Conservation (phyloP, 192 early-diverging fungal species). For the Coemansia sp. region DNA sequence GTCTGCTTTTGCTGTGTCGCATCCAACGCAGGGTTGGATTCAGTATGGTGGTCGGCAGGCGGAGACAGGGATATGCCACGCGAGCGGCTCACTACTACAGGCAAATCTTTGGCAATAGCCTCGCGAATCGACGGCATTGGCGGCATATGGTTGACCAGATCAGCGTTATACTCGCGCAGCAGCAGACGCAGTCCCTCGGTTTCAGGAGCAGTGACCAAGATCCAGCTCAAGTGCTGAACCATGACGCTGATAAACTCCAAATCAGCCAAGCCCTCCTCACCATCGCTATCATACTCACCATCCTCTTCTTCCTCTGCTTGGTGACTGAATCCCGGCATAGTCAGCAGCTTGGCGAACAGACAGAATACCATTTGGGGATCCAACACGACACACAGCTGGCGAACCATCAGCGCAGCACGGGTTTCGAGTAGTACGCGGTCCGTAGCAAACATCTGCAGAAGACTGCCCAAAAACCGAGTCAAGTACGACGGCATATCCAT, state of each 20-base stretch:
- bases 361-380: constrained; percentile 92
- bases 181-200: constrained; percentile 78
- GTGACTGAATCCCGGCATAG: constrained; percentile 47
- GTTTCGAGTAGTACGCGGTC: constrained; percentile 89
- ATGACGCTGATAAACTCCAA: constrained; percentile 93
- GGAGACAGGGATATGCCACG: background rate
- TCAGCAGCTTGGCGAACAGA: constrained; percentile 85
- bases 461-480: constrained; percentile 83
- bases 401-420: constrained; percentile 88
- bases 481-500: constrained; percentile 66
- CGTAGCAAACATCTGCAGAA: constrained; percentile 88
- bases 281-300: background rate
- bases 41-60: background rate
- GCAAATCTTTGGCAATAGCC: background rate
- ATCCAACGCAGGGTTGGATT: background rate
- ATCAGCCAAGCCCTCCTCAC: constrained; percentile 21
- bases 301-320: background rate
- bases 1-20: constrained; percentile 7
- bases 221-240: constrained; percentile 97
- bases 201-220: constrained; percentile 95
- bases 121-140: constrained; percentile 19
- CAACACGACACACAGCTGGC: constrained; percentile 89
- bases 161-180: constrained; percentile 76
- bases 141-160: constrained; percentile 39
- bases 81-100: background rate